phyloP scores from a whole-genome alignment of 495 filamentous ascomycete species.

The Hypoxylon lienhwacheense region DNA sequence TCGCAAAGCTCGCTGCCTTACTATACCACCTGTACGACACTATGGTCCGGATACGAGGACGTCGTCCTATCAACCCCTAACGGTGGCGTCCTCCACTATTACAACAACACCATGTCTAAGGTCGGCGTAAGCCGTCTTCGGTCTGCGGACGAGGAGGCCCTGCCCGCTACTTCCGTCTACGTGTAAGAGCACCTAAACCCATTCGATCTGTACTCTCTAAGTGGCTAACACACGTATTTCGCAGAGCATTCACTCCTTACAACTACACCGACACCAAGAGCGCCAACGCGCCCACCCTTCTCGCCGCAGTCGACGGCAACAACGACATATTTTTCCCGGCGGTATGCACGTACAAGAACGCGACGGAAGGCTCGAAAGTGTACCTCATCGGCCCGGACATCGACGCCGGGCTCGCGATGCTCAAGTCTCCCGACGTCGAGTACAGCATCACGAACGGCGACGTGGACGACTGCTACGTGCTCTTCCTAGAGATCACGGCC shows the following conservation, averaged over 20 bases:
- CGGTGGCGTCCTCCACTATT: conserved; percentile 21
- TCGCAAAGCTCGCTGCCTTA: conserved; percentile 5
- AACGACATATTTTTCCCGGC: conserved; percentile 20
- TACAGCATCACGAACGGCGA: conserved; percentile 27
- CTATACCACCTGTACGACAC: conserved; percentile 20
- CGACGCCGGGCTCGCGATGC: conserved; percentile 24
- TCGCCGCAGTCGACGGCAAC: conserved; percentile 9
- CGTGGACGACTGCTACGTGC: conserved; percentile 24
- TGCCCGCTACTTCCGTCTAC: conserved; percentile 7
- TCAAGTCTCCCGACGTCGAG: conserved; percentile 21
- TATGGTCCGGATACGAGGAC: conserved; percentile 23
- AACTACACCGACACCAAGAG: conserved; percentile 11
- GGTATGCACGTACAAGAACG: conserved; percentile 22
- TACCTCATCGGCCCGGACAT: conserved; percentile 18
- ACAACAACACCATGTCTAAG: conserved; percentile 30
- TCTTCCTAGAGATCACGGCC: conserved; percentile 15
- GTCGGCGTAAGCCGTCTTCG: conserved; percentile 25
- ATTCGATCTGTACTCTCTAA: neutral
- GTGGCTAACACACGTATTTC: neutral
- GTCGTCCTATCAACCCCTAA: conserved; percentile 6
- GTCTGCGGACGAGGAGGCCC: conserved; percentile 1
- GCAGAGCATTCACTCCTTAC: conserved; percentile 3
- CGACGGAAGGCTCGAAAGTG: conserved; percentile 7
- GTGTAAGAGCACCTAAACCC: neutral
- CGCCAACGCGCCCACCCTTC: conserved; percentile 9